A percentile compares a stretch with the other conserved stretches of the same genome.
Conservation (phyloP, 2,329 filamentous ascomycete genomes). For the Arthrobotrys pseudoclavata region DNA sequence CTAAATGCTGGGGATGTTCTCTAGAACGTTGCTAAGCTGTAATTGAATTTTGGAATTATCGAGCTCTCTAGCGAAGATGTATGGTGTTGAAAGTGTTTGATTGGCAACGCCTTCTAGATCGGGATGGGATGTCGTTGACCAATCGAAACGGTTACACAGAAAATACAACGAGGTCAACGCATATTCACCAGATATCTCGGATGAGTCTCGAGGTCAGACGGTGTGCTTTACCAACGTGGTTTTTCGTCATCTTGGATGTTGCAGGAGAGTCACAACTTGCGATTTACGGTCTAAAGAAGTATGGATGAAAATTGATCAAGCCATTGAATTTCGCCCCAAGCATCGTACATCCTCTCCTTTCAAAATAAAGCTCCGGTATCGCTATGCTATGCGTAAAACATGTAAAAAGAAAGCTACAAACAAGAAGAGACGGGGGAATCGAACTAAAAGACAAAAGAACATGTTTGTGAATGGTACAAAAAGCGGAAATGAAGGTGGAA, state of each 20-base stretch:
- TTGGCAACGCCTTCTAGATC: background rate
- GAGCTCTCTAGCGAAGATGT: background rate
- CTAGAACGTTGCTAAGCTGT: slow-evolving; percentile 1
- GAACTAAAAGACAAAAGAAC: background rate
- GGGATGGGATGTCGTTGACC: background rate
- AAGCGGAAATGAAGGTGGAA: background rate
- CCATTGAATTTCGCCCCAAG: slow-evolving; percentile 12
- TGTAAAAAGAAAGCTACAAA: background rate
- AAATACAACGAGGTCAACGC: slow-evolving; percentile 13
- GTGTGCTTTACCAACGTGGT: no score
- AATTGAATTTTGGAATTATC: background rate
- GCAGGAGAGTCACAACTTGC: background rate
- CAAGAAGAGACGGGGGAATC: background rate
- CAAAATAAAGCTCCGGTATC: slow-evolving; percentile 17
- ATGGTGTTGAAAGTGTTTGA: slow-evolving; percentile 11
- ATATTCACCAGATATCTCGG: background rate
- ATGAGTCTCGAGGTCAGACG: no score
- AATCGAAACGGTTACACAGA: slow-evolving; percentile 1
- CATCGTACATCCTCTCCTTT: background rate
- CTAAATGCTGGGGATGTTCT: background rate
- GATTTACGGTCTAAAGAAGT: background rate
- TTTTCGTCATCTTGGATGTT: no score
- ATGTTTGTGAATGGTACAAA: background rate
- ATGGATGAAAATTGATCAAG: slow-evolving; percentile 15
- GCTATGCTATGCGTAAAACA: slow-evolving; percentile 18